Conservation (phyloP, 2,329 filamentous ascomycete species). For the Pezicula radicicola region DNA sequence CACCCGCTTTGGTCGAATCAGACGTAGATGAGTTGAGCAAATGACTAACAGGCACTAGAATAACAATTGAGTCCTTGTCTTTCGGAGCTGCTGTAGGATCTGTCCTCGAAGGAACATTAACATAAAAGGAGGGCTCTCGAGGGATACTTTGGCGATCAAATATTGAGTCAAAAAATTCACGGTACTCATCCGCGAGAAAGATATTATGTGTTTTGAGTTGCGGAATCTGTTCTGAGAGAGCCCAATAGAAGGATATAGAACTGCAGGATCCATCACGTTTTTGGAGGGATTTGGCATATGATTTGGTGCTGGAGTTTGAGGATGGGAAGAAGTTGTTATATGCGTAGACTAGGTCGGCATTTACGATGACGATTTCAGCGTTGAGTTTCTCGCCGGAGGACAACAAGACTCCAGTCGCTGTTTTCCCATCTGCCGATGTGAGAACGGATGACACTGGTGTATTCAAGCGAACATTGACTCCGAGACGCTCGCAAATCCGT, state of each 20-base stretch:
- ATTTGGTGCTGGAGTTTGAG: constrained; percentile 7
- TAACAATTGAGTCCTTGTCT: constrained; percentile 63
- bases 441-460: constrained; percentile 55
- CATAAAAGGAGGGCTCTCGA: constrained; percentile 68
- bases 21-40: constrained; percentile 46
- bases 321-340: constrained; percentile 62
- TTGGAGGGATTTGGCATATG: constrained; percentile 36
- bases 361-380: constrained; percentile 67
- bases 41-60: constrained; percentile 71
- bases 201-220: constrained; percentile 72
- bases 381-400: constrained; percentile 52
- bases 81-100: constrained; percentile 65
- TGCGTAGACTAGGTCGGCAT: constrained; percentile 72
- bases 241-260: constrained; percentile 77
- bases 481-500: constrained; percentile 56
- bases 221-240: constrained; percentile 55
- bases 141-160: constrained; percentile 69
- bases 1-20: constrained; percentile 24
- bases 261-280: constrained; percentile 62
- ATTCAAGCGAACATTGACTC: constrained; percentile 60
- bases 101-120: constrained; percentile 71
- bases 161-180: constrained; percentile 71
- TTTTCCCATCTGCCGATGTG: constrained; percentile 46
- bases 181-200: constrained; percentile 71
- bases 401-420: constrained; percentile 57